Percentiles rank a stretch among this genome's conserved stretches.
Evolutionary conservation across 805 yeast genomes (phyloP).

Genomic region (Jamesozyma gamospora): DNA sequence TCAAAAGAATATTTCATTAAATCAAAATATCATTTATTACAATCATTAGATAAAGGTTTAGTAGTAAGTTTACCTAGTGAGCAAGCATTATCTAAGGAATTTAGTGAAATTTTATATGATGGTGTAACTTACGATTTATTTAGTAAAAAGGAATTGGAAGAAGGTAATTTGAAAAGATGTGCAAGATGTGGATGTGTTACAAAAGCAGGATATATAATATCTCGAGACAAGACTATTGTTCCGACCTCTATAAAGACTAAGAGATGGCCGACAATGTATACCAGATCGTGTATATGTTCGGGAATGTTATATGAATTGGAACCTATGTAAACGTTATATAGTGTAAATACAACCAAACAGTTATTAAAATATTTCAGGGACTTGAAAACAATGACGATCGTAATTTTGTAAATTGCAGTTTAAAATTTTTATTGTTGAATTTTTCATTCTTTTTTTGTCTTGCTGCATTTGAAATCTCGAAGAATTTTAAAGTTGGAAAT

Average conservation of each 20-base stretch:
- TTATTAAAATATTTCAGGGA: too few relatives aligned
- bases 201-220: slow-evolving; percentile 27
- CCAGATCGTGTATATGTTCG: slow-evolving; percentile 28
- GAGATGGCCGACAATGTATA: slow-evolving; percentile 30
- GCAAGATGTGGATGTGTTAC: slow-evolving; percentile 45
- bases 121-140: slow-evolving; percentile 27
- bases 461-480: too few relatives aligned
- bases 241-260: slow-evolving; percentile 27
- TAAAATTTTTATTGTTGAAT: too few relatives aligned
- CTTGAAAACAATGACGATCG: too few relatives aligned
- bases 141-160: slow-evolving; percentile 12
- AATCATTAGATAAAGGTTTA: slow-evolving; percentile 25
- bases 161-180: slow-evolving; percentile 35
- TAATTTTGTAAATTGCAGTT: too few relatives aligned
- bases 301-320: slow-evolving; percentile 26
- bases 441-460: too few relatives aligned
- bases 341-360: too few relatives aligned
- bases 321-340: neutral
- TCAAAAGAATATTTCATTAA: slow-evolving; percentile 25
- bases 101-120: slow-evolving; percentile 29
- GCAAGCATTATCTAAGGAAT: slow-evolving; percentile 23
- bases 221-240: slow-evolving; percentile 27
- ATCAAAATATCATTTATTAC: slow-evolving; percentile 30
- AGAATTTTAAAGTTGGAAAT: too few relatives aligned
- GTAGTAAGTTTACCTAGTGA: slow-evolving; percentile 39